Percentiles rank a stretch among this genome's conserved stretches.
Conservation (phyloP, 306 rosid genomes). For the Sphenostylis stenocarpa region DNA sequence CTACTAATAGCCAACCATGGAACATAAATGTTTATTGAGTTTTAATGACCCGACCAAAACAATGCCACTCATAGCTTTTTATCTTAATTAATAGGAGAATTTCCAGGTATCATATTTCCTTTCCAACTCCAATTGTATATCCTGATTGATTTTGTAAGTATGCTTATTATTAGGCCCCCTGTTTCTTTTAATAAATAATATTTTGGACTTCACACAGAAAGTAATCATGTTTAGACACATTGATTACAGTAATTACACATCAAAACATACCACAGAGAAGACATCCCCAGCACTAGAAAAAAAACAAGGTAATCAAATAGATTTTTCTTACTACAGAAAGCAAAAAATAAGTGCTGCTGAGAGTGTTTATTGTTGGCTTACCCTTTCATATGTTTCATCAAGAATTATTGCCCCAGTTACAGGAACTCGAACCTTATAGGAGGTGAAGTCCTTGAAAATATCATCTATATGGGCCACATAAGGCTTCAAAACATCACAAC, state of each 20-base stretch:
- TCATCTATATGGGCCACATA: slow-evolving; percentile 94
- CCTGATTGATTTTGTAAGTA: no score
- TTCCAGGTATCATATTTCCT: no score
- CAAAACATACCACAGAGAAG: slow-evolving; percentile 14
- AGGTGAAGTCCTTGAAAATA: slow-evolving; percentile 95
- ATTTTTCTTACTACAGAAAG: not conserved
- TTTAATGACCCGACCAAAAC: no score
- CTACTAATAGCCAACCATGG: not conserved
- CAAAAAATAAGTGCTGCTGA: not conserved
- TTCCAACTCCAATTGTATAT: no score
- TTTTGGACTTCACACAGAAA: not conserved
- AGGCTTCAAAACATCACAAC: slow-evolving; percentile 93
- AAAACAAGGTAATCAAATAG: slow-evolving; percentile 5
- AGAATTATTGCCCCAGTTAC: slow-evolving; percentile 97
- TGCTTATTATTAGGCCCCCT: no score
- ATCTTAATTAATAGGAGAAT: no score
- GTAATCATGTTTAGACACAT: not conserved
- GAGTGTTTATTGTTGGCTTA: slow-evolving; percentile 40
- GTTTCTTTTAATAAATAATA: not conserved
- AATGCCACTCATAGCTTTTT: no score
- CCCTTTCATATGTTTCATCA: slow-evolving; percentile 96
- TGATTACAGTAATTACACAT: not conserved
- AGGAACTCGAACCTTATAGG: slow-evolving; percentile 96
- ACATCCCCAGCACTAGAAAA: not conserved
- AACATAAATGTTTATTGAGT: not conserved